Percentiles rank a stretch among this genome's conserved stretches.
Conservation (phyloP, 495 filamentous ascomycete genomes). For the Aspergillus cristatus region DNA sequence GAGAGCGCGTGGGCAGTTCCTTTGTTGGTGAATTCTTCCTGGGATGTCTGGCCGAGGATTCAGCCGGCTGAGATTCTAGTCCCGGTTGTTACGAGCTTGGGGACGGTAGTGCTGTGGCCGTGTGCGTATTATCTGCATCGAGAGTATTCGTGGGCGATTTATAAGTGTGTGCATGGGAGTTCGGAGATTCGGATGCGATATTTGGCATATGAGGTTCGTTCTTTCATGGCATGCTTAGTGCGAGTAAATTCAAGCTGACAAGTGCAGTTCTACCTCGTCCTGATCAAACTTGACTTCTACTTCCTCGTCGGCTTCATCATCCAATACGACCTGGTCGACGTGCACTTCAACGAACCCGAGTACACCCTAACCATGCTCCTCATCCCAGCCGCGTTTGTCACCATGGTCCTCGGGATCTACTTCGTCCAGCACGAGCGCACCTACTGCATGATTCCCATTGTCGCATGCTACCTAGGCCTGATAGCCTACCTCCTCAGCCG, state of each 20-base stretch:
- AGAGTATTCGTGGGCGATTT: slow-evolving; percentile 18
- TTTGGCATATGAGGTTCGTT: slow-evolving; percentile 14
- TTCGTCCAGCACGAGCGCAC: slow-evolving; percentile 9
- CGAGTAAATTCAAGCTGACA: not conserved
- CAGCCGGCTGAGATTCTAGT: slow-evolving; percentile 7
- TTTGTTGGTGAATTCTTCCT: slow-evolving; percentile 8
- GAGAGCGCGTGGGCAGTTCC: slow-evolving; percentile 1
- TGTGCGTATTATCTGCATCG: slow-evolving; percentile 12
- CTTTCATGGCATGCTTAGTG: too few species aligned
- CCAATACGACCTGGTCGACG: slow-evolving; percentile 16
- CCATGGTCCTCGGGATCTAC: slow-evolving; percentile 10
- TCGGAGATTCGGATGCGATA: slow-evolving; percentile 5
- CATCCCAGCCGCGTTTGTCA: slow-evolving; percentile 9
- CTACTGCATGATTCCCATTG: slow-evolving; percentile 3
- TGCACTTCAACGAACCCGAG: slow-evolving; percentile 17
- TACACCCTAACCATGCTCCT: slow-evolving; percentile 13
- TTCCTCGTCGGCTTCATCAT: slow-evolving; percentile 16
- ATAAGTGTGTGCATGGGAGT: slow-evolving; percentile 11
- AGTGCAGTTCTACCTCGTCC: slow-evolving; percentile 12
- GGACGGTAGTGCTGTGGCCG: slow-evolving; percentile 7
- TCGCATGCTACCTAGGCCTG: slow-evolving; percentile 11
- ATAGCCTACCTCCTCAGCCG: slow-evolving; percentile 12
- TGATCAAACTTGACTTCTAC: slow-evolving; percentile 12
- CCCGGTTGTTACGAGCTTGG: slow-evolving; percentile 10
- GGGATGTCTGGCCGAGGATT: slow-evolving; percentile 9